Evolutionary conservation across 208 protist genomes (phyloP).

Genomic region (Zelonia costaricensis): DNA sequence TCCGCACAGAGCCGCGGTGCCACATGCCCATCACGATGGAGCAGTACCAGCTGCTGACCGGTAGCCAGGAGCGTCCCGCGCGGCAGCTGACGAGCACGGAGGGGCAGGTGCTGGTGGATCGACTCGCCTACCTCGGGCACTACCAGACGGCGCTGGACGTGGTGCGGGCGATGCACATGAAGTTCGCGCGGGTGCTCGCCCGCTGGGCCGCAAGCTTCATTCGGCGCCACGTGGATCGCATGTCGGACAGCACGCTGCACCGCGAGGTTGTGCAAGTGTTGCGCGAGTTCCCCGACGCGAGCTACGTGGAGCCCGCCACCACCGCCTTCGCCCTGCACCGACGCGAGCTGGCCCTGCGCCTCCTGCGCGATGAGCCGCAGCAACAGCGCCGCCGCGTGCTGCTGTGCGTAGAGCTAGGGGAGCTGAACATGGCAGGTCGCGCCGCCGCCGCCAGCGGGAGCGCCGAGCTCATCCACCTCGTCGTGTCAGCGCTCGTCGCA

Average conservation of each 20-base stretch:
- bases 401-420: slow-evolving; percentile 33
- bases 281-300: slow-evolving; percentile 15
- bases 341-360: slow-evolving; percentile 27
- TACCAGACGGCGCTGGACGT: slow-evolving; percentile 55
- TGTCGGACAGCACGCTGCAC: slow-evolving; percentile 19
- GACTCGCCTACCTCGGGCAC: slow-evolving; percentile 28
- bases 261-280: slow-evolving; percentile 29
- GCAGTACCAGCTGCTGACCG: slow-evolving; percentile 24
- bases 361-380: slow-evolving; percentile 47
- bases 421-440: slow-evolving; percentile 27
- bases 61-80: slow-evolving; percentile 14
- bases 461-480: slow-evolving; percentile 44
- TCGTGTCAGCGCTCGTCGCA: slow-evolving; percentile 27
- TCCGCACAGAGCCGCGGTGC: slow-evolving; percentile 31
- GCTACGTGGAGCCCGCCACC: slow-evolving; percentile 45
- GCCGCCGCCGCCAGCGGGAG: slow-evolving; percentile 29
- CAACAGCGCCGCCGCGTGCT: slow-evolving; percentile 27
- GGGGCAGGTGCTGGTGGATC: slow-evolving; percentile 41
- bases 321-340: slow-evolving; percentile 27
- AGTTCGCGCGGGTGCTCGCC: slow-evolving; percentile 25
- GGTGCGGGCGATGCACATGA: slow-evolving; percentile 24
- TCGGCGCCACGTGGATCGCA: background rate
- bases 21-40: slow-evolving; percentile 27
- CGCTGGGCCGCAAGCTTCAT: slow-evolving; percentile 27
- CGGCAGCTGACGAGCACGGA: slow-evolving; percentile 24